A percentile compares a stretch with the other conserved stretches of the same genome.
These are phyloP conservation scores for Naegleria fowleri DNA, from an alignment of 208 protist species.

Conservation along the genomic window DNA sequence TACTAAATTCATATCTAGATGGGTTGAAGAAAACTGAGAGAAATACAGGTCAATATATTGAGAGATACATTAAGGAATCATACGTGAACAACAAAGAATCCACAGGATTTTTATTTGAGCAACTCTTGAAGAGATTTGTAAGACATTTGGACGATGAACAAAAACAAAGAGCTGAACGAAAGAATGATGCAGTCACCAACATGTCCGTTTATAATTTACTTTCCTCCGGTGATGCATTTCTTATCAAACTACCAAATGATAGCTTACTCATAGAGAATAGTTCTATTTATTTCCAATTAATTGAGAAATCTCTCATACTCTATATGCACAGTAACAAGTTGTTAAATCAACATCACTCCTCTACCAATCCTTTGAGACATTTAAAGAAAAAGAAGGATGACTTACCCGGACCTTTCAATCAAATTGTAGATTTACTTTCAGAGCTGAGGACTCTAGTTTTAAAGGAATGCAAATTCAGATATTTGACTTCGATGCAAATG, in stretches of 20 bases:
- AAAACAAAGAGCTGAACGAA: background rate
- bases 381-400: background rate
- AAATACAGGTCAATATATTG: background rate
- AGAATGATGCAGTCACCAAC: background rate
- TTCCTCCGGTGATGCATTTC: background rate
- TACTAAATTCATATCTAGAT: background rate
- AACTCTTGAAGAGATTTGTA: background rate
- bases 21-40: background rate
- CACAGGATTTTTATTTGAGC: background rate
- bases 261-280: background rate
- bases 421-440: background rate
- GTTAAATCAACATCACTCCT: background rate
- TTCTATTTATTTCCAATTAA: background rate
- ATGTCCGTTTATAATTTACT: background rate
- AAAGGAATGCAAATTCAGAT: background rate
- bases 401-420: background rate
- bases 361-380: background rate
- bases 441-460: background rate
- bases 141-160: background rate
- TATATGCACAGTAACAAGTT: background rate
- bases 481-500: background rate
- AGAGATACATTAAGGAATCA: background rate
- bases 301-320: background rate
- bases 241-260: background rate
- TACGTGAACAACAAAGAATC: background rate